Evolutionary conservation across 1,284 basidiomycete genomes (phyloP).

Genomic region (Malassezia sp.): DNA sequence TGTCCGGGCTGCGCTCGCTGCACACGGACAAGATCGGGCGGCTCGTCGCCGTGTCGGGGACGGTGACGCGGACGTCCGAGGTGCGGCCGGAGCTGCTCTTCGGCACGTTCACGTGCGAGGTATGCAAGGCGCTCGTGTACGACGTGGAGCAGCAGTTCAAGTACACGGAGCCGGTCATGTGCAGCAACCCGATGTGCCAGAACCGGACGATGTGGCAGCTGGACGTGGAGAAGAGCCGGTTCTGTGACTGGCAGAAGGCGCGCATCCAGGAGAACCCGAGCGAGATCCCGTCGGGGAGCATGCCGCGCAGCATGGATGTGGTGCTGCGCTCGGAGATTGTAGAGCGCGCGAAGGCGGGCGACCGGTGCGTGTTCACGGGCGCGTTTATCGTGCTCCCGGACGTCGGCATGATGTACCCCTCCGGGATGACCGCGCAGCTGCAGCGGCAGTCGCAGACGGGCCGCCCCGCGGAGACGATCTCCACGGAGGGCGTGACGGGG

Average conservation of each 20-base stretch:
- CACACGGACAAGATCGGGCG: slow-evolving; percentile 46
- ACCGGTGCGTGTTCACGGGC: slow-evolving; percentile 95
- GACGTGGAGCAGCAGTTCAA: slow-evolving; percentile 99
- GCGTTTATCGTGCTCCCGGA: slow-evolving; percentile 98
- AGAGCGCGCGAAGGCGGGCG: slow-evolving; percentile 93
- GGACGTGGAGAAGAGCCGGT: slow-evolving; percentile 89
- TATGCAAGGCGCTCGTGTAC: slow-evolving; percentile 73
- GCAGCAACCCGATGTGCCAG: slow-evolving; percentile 82
- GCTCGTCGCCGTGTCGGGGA: slow-evolving; percentile 39
- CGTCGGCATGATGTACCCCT: slow-evolving; percentile 86
- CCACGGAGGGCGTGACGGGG: slow-evolving; percentile 76
- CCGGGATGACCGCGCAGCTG: slow-evolving; percentile 86
- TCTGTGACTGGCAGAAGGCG: slow-evolving; percentile 98
- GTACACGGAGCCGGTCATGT: slow-evolving; percentile 94
- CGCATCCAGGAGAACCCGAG: slow-evolving; percentile 98
- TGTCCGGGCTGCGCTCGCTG: slow-evolving; percentile 87
- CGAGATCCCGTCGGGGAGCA: slow-evolving; percentile 94
- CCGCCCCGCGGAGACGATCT: slow-evolving; percentile 54
- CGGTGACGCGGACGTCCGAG: slow-evolving; percentile 89
- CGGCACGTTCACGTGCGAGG: slow-evolving; percentile 84
- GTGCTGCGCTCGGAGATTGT: slow-evolving; percentile 90
- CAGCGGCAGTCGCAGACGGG: slow-evolving; percentile 67
- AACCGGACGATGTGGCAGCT: slow-evolving; percentile 85
- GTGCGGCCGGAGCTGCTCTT: slow-evolving; percentile 87
- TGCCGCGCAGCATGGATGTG: slow-evolving; percentile 74